A percentile compares a stretch with the other conserved stretches of the same genome.
Conservation (phyloP, 2,329 filamentous ascomycete species). For the Ceratocystis huliohia region DNA sequence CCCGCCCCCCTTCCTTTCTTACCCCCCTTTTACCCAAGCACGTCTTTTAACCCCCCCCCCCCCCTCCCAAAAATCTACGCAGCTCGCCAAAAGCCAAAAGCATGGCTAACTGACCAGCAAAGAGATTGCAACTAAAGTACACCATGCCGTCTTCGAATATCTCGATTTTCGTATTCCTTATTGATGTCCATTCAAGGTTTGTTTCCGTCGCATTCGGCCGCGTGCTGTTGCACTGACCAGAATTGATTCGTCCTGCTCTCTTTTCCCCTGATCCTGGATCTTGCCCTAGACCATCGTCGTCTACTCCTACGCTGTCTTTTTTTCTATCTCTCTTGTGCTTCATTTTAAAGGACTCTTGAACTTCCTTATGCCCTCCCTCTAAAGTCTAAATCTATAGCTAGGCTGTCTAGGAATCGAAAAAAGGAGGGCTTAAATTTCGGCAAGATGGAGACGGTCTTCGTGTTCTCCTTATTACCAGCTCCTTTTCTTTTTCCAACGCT, state of each 20-base stretch:
- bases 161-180: neutral
- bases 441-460: too few relatives aligned
- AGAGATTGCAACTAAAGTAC: neutral
- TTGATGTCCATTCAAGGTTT: slow-evolving; percentile 11
- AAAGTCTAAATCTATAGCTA: too few relatives aligned
- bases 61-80: neutral
- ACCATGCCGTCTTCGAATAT: neutral
- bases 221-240: slow-evolving; percentile 6
- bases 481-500: too few relatives aligned
- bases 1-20: neutral
- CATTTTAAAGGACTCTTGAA: too few relatives aligned
- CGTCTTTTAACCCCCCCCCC: neutral
- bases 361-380: too few relatives aligned
- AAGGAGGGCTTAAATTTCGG: too few relatives aligned
- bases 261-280: neutral
- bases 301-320: neutral
- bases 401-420: too few relatives aligned
- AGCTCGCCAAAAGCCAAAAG: neutral
- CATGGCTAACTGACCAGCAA: neutral
- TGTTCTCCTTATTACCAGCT: too few relatives aligned
- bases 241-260: neutral
- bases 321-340: too few relatives aligned
- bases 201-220: slow-evolving; percentile 9
- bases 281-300: neutral
- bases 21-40: neutral